phyloP scores from a whole-genome alignment of 2,329 filamentous ascomycete genomes.

The Dothidotthia symphoricarpi region DNA sequence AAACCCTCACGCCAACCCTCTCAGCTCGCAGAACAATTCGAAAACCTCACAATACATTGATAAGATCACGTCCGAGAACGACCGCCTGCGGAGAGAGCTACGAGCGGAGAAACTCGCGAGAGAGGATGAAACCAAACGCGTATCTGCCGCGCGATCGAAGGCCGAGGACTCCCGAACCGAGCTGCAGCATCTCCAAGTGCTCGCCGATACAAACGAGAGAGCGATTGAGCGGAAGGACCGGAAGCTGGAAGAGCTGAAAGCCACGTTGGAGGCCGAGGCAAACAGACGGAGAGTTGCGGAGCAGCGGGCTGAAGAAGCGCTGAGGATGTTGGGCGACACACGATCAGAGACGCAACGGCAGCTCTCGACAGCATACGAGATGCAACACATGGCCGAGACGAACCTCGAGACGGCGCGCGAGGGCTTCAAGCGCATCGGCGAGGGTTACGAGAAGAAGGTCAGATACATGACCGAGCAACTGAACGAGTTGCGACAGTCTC shows the following conservation, averaged over 20 bases:
- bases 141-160: constrained; percentile 67
- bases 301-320: constrained; percentile 60
- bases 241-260: constrained; percentile 68
- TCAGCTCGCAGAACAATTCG: constrained; percentile 27
- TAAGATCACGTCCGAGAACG: constrained; percentile 76
- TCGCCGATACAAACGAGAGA: constrained; percentile 69
- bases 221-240: constrained; percentile 70
- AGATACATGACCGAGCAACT: constrained; percentile 56
- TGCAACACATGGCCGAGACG: constrained; percentile 54
- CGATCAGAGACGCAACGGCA: constrained; percentile 60
- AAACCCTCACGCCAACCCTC: constrained; percentile 28
- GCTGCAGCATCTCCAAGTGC: constrained; percentile 67
- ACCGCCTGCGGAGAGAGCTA: constrained; percentile 69
- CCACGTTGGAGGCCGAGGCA: constrained; percentile 63
- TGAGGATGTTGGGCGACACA: constrained; percentile 62
- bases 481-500: constrained; percentile 30
- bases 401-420: constrained; percentile 68
- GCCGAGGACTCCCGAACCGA: constrained; percentile 67
- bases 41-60: constrained; percentile 60
- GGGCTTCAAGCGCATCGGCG: constrained; percentile 68
- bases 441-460: constrained; percentile 38
- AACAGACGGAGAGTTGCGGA: constrained; percentile 60
- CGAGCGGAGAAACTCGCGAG: constrained; percentile 48
- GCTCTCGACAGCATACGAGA: constrained; percentile 57
- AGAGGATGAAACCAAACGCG: constrained; percentile 69